These are phyloP conservation scores for Porphyridium purpureum DNA, from an alignment of 23 red algal genomes.

Conservation along the genomic window DNA sequence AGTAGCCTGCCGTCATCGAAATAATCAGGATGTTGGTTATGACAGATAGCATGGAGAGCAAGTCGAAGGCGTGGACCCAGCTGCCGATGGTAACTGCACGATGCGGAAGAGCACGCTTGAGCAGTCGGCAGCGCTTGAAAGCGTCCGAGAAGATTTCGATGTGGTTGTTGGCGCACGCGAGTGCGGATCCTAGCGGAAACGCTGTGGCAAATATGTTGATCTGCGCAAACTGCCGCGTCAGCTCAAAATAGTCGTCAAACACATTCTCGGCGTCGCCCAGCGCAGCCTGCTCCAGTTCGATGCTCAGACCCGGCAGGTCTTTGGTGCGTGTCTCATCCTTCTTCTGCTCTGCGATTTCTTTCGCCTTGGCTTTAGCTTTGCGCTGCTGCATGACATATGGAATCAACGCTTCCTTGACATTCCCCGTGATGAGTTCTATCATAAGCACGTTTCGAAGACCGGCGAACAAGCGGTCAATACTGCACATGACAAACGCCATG, in stretches of 20 bases:
- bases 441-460: slow-evolving; percentile 47
- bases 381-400: slow-evolving; percentile 17
- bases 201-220: slow-evolving; percentile 66
- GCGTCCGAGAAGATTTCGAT: slow-evolving; percentile 59
- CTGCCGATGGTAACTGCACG: slow-evolving; percentile 54
- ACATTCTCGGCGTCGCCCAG: slow-evolving; percentile 67
- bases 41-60: slow-evolving; percentile 48
- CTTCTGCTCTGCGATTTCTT: slow-evolving; percentile 29
- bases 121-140: slow-evolving; percentile 34
- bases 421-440: slow-evolving; percentile 48
- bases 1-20: slow-evolving; percentile 34
- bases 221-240: slow-evolving; percentile 60
- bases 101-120: slow-evolving; percentile 28
- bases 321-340: slow-evolving; percentile 8
- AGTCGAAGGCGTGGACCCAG: slow-evolving; percentile 75
- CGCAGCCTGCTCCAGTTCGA: not conserved
- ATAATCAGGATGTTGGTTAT: slow-evolving; percentile 73
- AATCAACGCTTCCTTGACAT: slow-evolving; percentile 59
- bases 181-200: slow-evolving; percentile 44
- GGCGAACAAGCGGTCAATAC: slow-evolving; percentile 28
- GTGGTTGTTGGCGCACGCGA: slow-evolving; percentile 45
- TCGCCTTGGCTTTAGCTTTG: slow-evolving; percentile 21
- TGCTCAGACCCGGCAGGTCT: too few relatives aligned
- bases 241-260: slow-evolving; percentile 74
- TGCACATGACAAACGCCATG: slow-evolving; percentile 49